phyloP scores from a whole-genome alignment of 1,284 basidiomycete genomes.

The Boletus calvinii region DNA sequence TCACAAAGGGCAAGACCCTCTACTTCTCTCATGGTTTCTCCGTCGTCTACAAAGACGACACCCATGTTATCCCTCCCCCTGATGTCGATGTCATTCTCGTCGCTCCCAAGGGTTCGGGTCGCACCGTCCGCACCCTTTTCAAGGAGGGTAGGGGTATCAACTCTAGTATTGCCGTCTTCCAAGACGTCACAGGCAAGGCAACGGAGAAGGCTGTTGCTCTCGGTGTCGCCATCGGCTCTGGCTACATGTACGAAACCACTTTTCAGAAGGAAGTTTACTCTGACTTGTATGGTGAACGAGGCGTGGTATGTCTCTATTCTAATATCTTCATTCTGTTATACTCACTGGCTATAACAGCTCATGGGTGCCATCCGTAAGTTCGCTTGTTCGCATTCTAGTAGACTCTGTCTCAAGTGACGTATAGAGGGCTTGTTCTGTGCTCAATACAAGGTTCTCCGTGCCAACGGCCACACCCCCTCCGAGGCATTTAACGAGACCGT shows the following conservation, averaged over 20 bases:
- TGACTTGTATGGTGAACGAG: slow-evolving; percentile 99
- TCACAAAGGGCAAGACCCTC: slow-evolving; percentile 99
- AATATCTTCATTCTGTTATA: not conserved
- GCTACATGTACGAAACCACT: slow-evolving; percentile 98
- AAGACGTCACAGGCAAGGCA: slow-evolving; percentile 96
- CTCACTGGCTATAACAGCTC: slow-evolving; percentile 51
- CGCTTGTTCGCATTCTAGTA: not conserved
- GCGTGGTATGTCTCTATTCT: slow-evolving; percentile 71
- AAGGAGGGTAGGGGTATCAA: slow-evolving; percentile 99
- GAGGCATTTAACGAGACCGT: slow-evolving; percentile 99
- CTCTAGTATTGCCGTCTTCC: slow-evolving; percentile 84
- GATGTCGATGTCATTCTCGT: slow-evolving; percentile 99
- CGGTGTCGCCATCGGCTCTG: slow-evolving; percentile 93
- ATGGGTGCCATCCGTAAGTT: slow-evolving; percentile 96
- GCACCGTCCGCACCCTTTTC: slow-evolving; percentile 99
- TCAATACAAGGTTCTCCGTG: slow-evolving; percentile 98
- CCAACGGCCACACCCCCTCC: slow-evolving; percentile 96
- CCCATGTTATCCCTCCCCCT: slow-evolving; percentile 85
- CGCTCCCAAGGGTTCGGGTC: slow-evolving; percentile 98
- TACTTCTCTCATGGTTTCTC: slow-evolving; percentile 99
- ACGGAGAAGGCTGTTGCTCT: slow-evolving; percentile 96
- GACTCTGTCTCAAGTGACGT: slow-evolving; percentile 18
- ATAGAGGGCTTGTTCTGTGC: slow-evolving; percentile 97
- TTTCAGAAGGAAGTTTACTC: slow-evolving; percentile 99
- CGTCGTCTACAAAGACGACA: slow-evolving; percentile 97